Conservation (phyloP, 108 stramenopile genomes). For the Fistulifera pelliculosa region DNA sequence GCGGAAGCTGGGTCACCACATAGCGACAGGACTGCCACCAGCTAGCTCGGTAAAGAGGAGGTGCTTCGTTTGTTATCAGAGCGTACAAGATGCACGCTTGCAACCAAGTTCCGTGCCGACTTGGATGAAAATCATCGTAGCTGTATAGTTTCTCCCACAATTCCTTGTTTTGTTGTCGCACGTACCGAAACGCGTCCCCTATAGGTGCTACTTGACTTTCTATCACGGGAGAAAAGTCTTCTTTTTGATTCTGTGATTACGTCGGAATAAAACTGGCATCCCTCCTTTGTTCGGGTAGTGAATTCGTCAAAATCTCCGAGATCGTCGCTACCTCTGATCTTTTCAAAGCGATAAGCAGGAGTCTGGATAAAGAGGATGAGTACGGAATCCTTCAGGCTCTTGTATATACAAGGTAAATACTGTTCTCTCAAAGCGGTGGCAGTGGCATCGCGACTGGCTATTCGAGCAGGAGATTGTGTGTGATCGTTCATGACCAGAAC, state of each 20-base stretch:
- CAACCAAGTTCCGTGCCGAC: slow-evolving; percentile 59
- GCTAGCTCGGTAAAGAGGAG: slow-evolving; percentile 20
- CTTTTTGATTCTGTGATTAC: background rate
- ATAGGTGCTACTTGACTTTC: slow-evolving; percentile 47
- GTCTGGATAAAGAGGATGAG: slow-evolving; percentile 35
- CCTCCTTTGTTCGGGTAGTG: slow-evolving; percentile 27
- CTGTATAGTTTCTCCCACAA: slow-evolving; percentile 53
- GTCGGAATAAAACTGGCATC: slow-evolving; percentile 28
- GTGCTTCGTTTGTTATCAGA: slow-evolving; percentile 26
- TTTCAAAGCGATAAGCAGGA: slow-evolving; percentile 39
- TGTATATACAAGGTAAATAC: slow-evolving; percentile 29
- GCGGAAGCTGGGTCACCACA: slow-evolving; percentile 26
- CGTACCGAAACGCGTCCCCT: slow-evolving; percentile 41
- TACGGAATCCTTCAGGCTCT: too few relatives aligned
- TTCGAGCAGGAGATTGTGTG: slow-evolving; percentile 56
- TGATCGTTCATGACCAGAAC: slow-evolving; percentile 72
- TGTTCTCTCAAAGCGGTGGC: slow-evolving; percentile 19
- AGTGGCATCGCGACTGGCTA: slow-evolving; percentile 21
- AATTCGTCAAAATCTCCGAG: slow-evolving; percentile 52
- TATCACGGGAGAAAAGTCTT: background rate
- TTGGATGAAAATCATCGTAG: slow-evolving; percentile 61
- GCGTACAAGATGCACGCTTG: slow-evolving; percentile 57
- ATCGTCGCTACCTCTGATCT: slow-evolving; percentile 36
- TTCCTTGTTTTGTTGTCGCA: slow-evolving; percentile 17
- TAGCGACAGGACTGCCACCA: slow-evolving; percentile 30